phyloP scores from a whole-genome alignment of 345 rosid species.

The Populus ilicifolia region DNA sequence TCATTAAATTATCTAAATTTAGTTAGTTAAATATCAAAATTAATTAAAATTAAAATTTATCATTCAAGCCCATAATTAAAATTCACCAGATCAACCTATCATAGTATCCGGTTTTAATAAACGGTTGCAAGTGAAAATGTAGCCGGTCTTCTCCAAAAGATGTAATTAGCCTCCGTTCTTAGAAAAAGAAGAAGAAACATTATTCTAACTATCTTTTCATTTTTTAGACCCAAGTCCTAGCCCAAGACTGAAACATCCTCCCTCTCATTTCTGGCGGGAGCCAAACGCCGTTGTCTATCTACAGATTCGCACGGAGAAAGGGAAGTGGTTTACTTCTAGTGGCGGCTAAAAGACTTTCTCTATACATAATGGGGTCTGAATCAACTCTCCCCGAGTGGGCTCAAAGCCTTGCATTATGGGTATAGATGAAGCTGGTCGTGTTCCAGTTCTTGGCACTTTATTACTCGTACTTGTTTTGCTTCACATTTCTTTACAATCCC shows the following conservation, averaged over 20 bases:
- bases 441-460: slow-evolving; percentile 68
- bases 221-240: neutral
- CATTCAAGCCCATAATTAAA: no score
- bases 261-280: neutral
- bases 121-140: no score
- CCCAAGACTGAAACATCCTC: neutral
- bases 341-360: neutral
- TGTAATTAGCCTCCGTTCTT: no score
- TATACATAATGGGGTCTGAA: slow-evolving; percentile 35
- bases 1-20: no score
- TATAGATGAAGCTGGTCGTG: slow-evolving; percentile 95
- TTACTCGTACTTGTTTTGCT: neutral
- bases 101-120: no score
- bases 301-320: neutral
- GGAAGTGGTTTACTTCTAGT: neutral
- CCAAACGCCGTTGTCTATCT: neutral
- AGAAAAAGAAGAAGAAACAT: no score
- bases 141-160: no score
- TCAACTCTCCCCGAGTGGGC: slow-evolving; percentile 55
- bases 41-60: no score
- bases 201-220: no score
- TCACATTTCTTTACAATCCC: neutral
- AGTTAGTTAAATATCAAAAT: no score
- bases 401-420: slow-evolving; percentile 87
- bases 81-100: no score